Evolutionary conservation across 768 basidiomycete genomes (phyloP).

Genomic region (Aureoboletus auriporus): DNA sequence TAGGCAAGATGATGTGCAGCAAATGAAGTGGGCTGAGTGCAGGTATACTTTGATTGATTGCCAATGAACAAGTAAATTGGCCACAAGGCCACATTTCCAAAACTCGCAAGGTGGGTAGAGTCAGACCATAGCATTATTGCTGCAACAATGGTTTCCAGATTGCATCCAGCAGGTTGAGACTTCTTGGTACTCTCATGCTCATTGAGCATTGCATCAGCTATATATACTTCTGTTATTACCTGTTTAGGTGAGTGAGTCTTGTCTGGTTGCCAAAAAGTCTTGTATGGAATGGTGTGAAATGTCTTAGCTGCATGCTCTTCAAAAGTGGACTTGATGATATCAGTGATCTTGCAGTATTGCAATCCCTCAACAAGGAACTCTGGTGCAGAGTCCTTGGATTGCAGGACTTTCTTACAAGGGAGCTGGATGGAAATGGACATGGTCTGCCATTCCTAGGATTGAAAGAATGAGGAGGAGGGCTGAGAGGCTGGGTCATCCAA

Average conservation of each 20-base stretch:
- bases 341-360: constrained; percentile 17
- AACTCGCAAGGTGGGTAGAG: constrained; percentile 20
- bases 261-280: constrained; percentile 7
- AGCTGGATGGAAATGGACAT: constrained; percentile 7
- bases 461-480: neutral
- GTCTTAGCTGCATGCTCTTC: constrained; percentile 4
- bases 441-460: constrained; percentile 3
- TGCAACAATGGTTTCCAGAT: constrained; percentile 14
- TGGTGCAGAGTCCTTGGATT: neutral
- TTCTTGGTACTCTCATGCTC: constrained; percentile 7
- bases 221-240: constrained; percentile 23
- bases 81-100: constrained; percentile 16
- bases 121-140: constrained; percentile 27
- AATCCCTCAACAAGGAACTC: constrained; percentile 26
- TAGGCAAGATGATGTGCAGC: constrained; percentile 21
- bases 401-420: too few species aligned
- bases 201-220: constrained; percentile 11
- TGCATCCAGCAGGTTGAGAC: constrained; percentile 7
- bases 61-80: constrained; percentile 12
- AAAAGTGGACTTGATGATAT: constrained; percentile 24
- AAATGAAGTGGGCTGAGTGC: constrained; percentile 3
- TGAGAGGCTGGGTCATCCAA: neutral
- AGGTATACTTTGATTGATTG: constrained; percentile 8
- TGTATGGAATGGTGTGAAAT: constrained; percentile 16
- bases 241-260: constrained; percentile 7